Percentiles rank a stretch among this genome's conserved stretches.
phyloP scores from a whole-genome alignment of 768 basidiomycete species.

The Psilocybe subaeruginosa region DNA sequence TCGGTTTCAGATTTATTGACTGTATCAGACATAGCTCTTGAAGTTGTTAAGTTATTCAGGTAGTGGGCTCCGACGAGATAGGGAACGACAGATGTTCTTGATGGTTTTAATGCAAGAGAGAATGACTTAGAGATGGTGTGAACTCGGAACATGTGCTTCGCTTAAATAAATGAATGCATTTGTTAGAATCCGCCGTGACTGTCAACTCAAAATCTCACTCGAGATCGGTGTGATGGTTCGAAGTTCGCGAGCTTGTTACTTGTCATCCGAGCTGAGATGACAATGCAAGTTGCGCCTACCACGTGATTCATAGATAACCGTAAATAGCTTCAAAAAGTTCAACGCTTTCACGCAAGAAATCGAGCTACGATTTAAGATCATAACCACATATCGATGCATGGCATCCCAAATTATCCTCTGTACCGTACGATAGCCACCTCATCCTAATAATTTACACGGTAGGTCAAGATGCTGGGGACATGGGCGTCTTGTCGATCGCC shows the following conservation, averaged over 20 bases:
- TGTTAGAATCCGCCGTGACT: neutral
- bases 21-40: constrained; percentile 37
- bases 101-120: constrained; percentile 18
- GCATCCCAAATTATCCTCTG: neutral
- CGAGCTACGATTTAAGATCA: neutral
- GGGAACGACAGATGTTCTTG: neutral
- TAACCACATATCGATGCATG: neutral
- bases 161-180: neutral
- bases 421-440: neutral
- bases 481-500: constrained; percentile 27
- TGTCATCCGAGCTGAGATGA: neutral
- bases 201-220: constrained; percentile 9
- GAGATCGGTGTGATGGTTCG: neutral
- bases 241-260: neutral
- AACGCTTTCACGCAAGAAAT: neutral
- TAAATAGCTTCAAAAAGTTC: neutral
- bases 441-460: neutral
- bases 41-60: neutral
- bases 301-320: neutral
- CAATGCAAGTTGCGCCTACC: neutral
- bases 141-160: constrained; percentile 19
- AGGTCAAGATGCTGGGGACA: constrained; percentile 20
- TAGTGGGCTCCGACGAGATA: neutral
- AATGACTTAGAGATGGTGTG: constrained; percentile 18
- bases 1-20: constrained; percentile 68